Evolutionary conservation across 495 filamentous ascomycete genomes (phyloP), one percentile per base, ranked within the genome.

Genomic region (Bombardia bombarda): DNA sequence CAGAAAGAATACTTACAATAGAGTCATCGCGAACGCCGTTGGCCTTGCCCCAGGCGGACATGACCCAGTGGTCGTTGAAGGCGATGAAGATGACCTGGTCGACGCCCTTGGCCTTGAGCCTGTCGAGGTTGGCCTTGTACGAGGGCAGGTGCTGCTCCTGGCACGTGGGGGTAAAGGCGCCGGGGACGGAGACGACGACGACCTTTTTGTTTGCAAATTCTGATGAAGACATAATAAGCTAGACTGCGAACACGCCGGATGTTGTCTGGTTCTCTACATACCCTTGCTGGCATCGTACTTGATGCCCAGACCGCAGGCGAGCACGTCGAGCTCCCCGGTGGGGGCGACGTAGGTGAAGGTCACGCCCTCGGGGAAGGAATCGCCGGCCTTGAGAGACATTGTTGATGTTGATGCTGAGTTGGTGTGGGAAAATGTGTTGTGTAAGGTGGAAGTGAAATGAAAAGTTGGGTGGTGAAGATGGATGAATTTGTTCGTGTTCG

Each of bases 151-250:
- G 90, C 56, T 75, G 73, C 55, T 80, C 84, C 45, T 86, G 85
- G 78, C 90, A 97, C 53, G 86, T 84, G 30, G 90, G 90, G 31
- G 90, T 97, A 81, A 97, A 97, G 41, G 90, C 90, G 53, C 89
- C 90, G 45, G 90, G 90, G 42, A 95, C 84, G 52, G 86, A 78
- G 68, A 96, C 84, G 55, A 97, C 73, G 52, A 95, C 82, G 45
- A 90, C 84, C 68, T 92, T 94, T 76, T 94, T 95, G 70, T 80
- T 66, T 43, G 79, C 75, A 70, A 82, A 93, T 55, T 93, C 85
- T 74, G 50, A 13, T n/a, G 24, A n/a, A n/a, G n/a, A n/a, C n/a
- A n/a, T n/a, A n/a, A n/a, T n/a, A n/a, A n/a, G n/a, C n/a, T n/a
- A n/a, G n/a, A n/a, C n/a, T n/a, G n/a, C n/a, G n/a, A n/a, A n/a